These are phyloP conservation scores for Entomophthora muscae DNA, from an alignment of 371 early-diverging fungal genomes.

Conservation along the genomic window DNA sequence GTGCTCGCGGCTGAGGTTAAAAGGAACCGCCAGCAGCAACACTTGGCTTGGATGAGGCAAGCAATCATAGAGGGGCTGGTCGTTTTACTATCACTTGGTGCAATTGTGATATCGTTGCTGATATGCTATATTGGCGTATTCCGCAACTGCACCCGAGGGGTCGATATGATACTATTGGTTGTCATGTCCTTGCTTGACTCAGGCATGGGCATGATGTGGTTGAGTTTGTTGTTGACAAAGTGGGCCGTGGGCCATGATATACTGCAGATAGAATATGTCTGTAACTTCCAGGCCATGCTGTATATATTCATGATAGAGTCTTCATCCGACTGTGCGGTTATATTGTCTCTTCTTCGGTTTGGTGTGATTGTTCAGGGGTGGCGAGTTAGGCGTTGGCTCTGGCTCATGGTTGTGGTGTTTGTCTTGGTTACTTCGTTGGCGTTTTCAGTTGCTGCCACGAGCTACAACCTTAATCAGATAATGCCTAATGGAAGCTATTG, in stretches of 20 bases:
- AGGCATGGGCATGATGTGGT: background rate
- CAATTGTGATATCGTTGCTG: too few species aligned
- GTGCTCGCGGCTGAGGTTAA: too few species aligned
- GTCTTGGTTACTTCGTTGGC: too few species aligned
- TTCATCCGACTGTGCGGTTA: background rate
- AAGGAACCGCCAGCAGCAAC: too few species aligned
- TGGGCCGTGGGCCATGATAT: background rate
- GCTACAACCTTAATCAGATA: background rate
- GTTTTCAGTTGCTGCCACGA: background rate
- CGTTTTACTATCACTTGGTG: too few species aligned
- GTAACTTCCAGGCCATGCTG: background rate
- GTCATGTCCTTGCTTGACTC: background rate
- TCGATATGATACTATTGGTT: background rate
- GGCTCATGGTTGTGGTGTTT: too few species aligned
- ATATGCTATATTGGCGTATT: background rate
- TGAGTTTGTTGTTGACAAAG: background rate
- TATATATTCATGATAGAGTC: background rate
- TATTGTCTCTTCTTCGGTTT: background rate
- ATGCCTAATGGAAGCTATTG: constrained; percentile 1
- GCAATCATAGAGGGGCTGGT: too few species aligned
- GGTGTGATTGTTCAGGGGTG: background rate
- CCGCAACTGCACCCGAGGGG: background rate
- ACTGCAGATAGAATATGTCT: background rate
- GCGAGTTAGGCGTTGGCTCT: background rate
- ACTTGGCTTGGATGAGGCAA: too few species aligned